Evolutionary conservation across 2,329 filamentous ascomycete genomes (phyloP), one percentile per base, ranked within the genome.

Genomic region (Atkinsonella texensis): DNA sequence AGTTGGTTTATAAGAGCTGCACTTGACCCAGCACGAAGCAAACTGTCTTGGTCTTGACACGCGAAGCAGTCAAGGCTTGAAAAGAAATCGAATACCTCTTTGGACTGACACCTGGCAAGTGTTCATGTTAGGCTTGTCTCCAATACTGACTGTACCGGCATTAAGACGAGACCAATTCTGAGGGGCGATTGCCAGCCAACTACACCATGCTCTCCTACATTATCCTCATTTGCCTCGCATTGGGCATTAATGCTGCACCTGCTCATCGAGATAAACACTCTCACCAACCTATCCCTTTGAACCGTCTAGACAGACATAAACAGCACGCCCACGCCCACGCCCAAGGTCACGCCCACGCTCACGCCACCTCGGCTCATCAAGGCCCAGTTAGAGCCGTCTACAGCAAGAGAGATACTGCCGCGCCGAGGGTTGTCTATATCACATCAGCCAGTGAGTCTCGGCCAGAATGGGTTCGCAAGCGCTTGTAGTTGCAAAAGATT

Each of bases 241-340:
- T 52, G 11, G 46, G 46, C 42, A 49, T 52, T 18, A 46, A 49
- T n/a, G 52, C 52, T 40, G 52, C 52, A 18, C 52, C 52, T 23
- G 44, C 41, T 18, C 46, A 33, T 17, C 11, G 11, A 28, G 44
- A 23, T 13, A 15, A 42, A 13, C 52, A 53, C 42, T n/a, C 38
- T 12, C 46, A 47, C 33, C 28, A 28, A 28, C 2, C 28, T 28
- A 28, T 28, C 28, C 28, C 4, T 28, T 8, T 28, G 28, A 8
- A 28, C 5, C 28, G 28, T 28, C 28, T 28, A 28, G 28, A 28
- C 28, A 28, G 28, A 28, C 28, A 28, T 28, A 28, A 28, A 28
- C 28, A 28, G n/a, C 52, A 53, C 42, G 20, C 35, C 15, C 46
- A 43, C 33, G 10, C 23, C 11, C 40, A 45, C 40, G 42, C 33